Evolutionary conservation across 2,329 filamentous ascomycete genomes (phyloP), one percentile per base, ranked within the genome.

Genomic region (Amylocarpus encephaloides): DNA sequence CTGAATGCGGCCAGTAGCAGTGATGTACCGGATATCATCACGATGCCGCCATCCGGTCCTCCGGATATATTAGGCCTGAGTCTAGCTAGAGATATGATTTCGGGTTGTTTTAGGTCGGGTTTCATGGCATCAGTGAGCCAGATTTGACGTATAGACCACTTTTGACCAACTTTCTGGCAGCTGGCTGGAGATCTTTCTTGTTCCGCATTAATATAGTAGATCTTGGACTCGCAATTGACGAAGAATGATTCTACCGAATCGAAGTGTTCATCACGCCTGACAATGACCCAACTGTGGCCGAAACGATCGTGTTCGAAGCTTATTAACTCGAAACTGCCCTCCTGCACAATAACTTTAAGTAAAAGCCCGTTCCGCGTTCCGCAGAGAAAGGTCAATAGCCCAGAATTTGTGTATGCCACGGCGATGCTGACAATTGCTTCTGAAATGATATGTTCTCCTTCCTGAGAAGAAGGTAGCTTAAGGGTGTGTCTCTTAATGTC

Each of bases 1-100:
- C 75, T 71, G 40, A 84, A 62, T 41, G 80, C 74, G 4, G 77
- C 72, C 33, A 85, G 61, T 18, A 82, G 67, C 30, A 85, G 64
- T 11, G 69, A 70, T 7, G 72, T 66, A 4, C 73, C 74, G 2
- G 77, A 67, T 33, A 80, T 64, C 51, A 83, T 66, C 19, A 82
- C 54, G 9, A 73, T 68, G 9, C 70, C 69, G 3, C 59, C 52
- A 43, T 53, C 57, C 15, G 30, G 43, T 10, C 47, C 49, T 13
- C 51, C 53, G 10, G 47, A 52, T 7, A 52, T 43, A 41, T 64
- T 68, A 66, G 38, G 66, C 57, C 7, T 63, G 60, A 80, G 63
- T 30, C 69, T 72, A 7, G 72, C 67, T 3, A 74, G 70, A 1
- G 73, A 74, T 46, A 73, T 73, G 10, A 83, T 68, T 1, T 68